These are phyloP conservation scores for Aureobasidium sp. DNA, from an alignment of 2,329 filamentous ascomycete genomes.

Conservation along the genomic window DNA sequence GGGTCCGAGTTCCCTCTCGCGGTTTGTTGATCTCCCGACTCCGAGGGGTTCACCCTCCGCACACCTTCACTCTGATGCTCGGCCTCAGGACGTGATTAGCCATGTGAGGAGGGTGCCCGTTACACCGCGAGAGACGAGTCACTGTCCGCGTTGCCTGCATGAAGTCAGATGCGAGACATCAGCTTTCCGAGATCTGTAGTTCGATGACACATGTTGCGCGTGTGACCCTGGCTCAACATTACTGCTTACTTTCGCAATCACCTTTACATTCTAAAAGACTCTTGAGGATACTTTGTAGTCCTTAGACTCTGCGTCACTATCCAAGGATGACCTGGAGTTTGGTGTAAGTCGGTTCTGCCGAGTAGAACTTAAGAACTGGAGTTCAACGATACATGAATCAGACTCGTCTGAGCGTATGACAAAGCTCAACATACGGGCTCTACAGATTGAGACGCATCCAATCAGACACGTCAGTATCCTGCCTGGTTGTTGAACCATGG, in stretches of 20 bases:
- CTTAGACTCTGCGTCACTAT: too few species aligned
- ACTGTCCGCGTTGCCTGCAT: background rate
- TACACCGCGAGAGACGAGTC: background rate
- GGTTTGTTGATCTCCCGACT: constrained; percentile 5
- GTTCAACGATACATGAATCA: too few species aligned
- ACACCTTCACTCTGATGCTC: background rate
- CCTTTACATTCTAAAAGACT: background rate
- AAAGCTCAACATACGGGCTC: too few species aligned
- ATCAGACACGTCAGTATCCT: too few species aligned
- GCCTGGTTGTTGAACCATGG: too few species aligned
- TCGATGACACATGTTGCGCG: background rate
- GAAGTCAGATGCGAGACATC: background rate
- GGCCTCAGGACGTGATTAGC: background rate
- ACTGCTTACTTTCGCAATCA: background rate
- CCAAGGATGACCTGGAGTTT: too few species aligned
- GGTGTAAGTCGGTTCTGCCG: too few species aligned
- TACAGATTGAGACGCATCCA: too few species aligned
- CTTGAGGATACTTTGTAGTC: too few species aligned
- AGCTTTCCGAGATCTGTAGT: background rate
- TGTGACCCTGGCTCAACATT: background rate
- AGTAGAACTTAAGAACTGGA: too few species aligned
- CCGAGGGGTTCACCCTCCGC: background rate
- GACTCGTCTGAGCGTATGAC: too few species aligned
- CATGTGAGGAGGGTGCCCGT: background rate
- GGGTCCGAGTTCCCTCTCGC: background rate